These are phyloP conservation scores for Akanthomyces lecanii DNA, from an alignment of 2,329 filamentous ascomycete genomes.

Conservation along the genomic window DNA sequence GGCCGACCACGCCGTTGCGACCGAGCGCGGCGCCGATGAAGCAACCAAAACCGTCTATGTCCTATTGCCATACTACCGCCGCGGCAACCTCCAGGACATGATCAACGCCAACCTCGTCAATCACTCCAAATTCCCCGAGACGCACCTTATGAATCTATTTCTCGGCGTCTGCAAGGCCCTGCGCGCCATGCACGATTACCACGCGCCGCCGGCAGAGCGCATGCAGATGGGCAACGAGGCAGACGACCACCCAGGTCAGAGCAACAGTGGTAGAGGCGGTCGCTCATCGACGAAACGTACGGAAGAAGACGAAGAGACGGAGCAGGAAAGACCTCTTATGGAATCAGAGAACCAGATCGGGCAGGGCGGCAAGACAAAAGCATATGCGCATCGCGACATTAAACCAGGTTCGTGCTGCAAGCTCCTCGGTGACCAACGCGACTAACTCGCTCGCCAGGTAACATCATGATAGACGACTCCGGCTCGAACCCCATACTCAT, in stretches of 20 bases:
- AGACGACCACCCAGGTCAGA: conserved; percentile 36
- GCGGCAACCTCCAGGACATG: conserved; percentile 94
- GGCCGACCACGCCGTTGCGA: conserved; percentile 76
- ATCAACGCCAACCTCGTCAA: conserved; percentile 99
- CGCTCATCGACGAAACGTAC: conserved; percentile 31
- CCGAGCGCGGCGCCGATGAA: conserved; percentile 62
- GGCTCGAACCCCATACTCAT: conserved; percentile 88
- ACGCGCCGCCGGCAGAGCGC: conserved; percentile 41
- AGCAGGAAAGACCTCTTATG: conserved; percentile 81
- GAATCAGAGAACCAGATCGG: conserved; percentile 66
- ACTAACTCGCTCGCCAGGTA: conserved; percentile 48
- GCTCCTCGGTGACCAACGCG: background rate
- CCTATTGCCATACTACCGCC: conserved; percentile 87
- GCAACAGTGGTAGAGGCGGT: conserved; percentile 22
- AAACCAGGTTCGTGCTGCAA: conserved; percentile 69
- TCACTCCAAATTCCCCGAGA: conserved; percentile 84
- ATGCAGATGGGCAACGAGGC: conserved; percentile 50
- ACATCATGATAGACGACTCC: conserved; percentile 97
- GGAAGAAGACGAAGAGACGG: conserved; percentile 65
- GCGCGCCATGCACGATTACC: conserved; percentile 87
- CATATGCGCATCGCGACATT: conserved; percentile 94
- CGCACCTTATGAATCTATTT: conserved; percentile 82
- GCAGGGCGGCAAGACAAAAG: conserved; percentile 63
- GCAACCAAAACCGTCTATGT: conserved; percentile 92
- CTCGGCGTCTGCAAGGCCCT: conserved; percentile 86